Conservation (phyloP, 192 early-diverging fungal species). For the Gaertneriomyces semiglobifer region DNA sequence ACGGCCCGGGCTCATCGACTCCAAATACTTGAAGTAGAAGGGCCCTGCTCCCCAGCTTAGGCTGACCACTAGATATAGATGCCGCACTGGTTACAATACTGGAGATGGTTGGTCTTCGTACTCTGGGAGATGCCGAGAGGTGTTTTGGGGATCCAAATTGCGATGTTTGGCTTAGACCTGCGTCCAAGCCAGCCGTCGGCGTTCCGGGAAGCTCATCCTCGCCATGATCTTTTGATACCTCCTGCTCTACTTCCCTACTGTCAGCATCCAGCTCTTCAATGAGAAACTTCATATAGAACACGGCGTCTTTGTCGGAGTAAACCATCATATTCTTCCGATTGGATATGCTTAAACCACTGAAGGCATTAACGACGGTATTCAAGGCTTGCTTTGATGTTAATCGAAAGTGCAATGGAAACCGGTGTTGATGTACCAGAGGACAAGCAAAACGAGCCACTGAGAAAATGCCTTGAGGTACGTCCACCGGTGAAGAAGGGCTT, state of each 20-base stretch:
- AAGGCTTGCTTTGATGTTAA: conserved; percentile 64
- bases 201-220: background rate
- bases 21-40: conserved; percentile 71
- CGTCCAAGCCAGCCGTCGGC: background rate
- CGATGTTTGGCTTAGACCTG: background rate
- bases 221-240: background rate
- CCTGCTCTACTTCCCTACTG: conserved; percentile 10
- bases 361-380: conserved; percentile 50
- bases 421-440: conserved; percentile 55
- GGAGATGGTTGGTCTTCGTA: conserved; percentile 26
- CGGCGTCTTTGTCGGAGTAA: conserved; percentile 47
- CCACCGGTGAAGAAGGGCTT: conserved; percentile 18
- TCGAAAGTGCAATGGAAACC: conserved; percentile 73
- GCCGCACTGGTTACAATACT: conserved; percentile 4
- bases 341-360: conserved; percentile 60
- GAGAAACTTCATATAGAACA: conserved; percentile 43
- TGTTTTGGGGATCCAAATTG: conserved; percentile 8
- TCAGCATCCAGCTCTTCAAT: conserved; percentile 33
- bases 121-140: conserved; percentile 12
- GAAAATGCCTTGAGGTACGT: conserved; percentile 22
- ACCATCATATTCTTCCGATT: conserved; percentile 77
- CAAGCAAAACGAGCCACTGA: conserved; percentile 67
- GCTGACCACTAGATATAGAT: too few species aligned
- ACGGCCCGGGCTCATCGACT: conserved; percentile 54
- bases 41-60: conserved; percentile 19